Evolutionary conservation across 345 rosid genomes (phyloP).

Genomic region (Lepidium africanum): DNA sequence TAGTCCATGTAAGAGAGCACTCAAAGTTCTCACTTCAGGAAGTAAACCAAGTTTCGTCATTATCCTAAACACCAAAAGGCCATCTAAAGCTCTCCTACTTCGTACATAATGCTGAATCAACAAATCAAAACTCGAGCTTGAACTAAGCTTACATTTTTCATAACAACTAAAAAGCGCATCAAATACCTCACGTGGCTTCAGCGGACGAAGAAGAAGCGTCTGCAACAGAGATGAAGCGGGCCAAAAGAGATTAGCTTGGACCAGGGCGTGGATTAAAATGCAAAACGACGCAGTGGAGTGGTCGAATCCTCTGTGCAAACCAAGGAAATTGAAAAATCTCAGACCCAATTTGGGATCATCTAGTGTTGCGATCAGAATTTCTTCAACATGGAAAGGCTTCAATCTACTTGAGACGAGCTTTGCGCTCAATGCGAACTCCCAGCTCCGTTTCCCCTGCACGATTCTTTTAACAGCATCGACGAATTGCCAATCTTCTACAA

Average conservation of each 20-base stretch:
- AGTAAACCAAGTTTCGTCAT: constrained; percentile 46
- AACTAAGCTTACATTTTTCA: constrained; percentile 35
- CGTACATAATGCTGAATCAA: constrained; percentile 68
- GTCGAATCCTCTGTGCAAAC: constrained; percentile 60
- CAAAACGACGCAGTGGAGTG: constrained; percentile 78
- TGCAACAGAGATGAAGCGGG: constrained; percentile 88
- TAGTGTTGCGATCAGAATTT: constrained; percentile 43
- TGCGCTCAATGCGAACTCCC: constrained; percentile 54
- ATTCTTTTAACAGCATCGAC: constrained; percentile 41
- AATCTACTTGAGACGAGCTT: constrained; percentile 31
- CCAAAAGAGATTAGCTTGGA: constrained; percentile 50
- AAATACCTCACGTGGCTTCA: constrained; percentile 56
- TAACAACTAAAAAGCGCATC: constrained; percentile 38
- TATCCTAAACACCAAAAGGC: constrained; percentile 42
- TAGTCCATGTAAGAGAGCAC: constrained; percentile 57
- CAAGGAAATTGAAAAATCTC: constrained; percentile 84
- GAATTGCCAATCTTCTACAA: constrained; percentile 36
- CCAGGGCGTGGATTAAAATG: constrained; percentile 64
- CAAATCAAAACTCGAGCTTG: constrained; percentile 73
- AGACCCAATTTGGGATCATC: constrained; percentile 73
- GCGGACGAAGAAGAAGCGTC: constrained; percentile 56
- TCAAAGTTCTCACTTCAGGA: constrained; percentile 69
- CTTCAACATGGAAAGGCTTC: constrained; percentile 55
- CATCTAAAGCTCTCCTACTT: constrained; percentile 51
- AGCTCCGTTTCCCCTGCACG: constrained; percentile 58